These are phyloP conservation scores for Apiospora pterosperma DNA, from an alignment of 2,329 filamentous ascomycete genomes.

Conservation along the genomic window DNA sequence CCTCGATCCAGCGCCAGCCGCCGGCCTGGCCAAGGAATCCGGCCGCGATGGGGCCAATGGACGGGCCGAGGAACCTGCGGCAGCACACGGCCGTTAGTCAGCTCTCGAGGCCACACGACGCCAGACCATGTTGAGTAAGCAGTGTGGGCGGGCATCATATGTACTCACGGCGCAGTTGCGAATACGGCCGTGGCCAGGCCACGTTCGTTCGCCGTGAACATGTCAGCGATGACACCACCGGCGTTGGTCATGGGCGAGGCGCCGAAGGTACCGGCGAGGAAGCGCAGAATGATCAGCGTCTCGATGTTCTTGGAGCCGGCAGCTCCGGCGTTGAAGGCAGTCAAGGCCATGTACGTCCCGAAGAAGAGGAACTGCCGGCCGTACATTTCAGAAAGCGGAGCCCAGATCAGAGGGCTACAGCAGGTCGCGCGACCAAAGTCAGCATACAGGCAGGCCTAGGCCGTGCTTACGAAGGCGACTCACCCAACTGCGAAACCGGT, in stretches of 20 bases:
- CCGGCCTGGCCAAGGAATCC: conserved; percentile 62
- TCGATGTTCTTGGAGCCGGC: conserved; percentile 50
- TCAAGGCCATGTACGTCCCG: conserved; percentile 50
- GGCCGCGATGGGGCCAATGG: conserved; percentile 60
- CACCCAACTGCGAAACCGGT: conserved; percentile 56
- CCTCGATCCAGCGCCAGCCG: conserved; percentile 70
- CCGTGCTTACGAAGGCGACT: not conserved
- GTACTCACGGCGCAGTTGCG: conserved; percentile 38
- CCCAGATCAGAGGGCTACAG: conserved; percentile 56
- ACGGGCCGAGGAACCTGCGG: conserved; percentile 59
- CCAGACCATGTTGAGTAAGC: not conserved
- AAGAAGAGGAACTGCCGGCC: conserved; percentile 55
- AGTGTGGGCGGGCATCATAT: no score
- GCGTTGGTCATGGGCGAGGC: conserved; percentile 54
- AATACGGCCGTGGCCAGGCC: conserved; percentile 61
- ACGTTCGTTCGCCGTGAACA: conserved; percentile 47
- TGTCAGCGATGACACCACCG: conserved; percentile 57
- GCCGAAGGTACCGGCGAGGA: conserved; percentile 57
- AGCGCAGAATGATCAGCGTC: conserved; percentile 56
- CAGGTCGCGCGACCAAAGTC: not conserved
- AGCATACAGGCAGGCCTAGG: no score
- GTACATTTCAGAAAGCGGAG: conserved; percentile 60
- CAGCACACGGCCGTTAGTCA: conserved; percentile 32
- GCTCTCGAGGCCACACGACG: not conserved
- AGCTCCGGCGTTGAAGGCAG: conserved; percentile 55